Conservation (phyloP, 768 basidiomycete species). For the Calocybe cyanea region DNA sequence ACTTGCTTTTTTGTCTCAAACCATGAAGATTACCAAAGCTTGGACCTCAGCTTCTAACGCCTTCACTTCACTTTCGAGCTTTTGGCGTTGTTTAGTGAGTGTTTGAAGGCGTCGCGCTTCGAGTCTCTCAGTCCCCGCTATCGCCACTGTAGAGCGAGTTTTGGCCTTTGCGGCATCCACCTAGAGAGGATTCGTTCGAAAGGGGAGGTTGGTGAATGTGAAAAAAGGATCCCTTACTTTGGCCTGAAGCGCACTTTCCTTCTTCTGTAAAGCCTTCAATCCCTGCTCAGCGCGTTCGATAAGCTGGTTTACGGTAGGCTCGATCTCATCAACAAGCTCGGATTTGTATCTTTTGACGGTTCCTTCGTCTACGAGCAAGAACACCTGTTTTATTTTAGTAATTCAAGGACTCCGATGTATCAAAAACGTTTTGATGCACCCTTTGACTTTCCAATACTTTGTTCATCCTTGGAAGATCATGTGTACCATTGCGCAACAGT, state of each 20-base stretch:
- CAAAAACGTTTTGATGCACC: slow-evolving; percentile 31
- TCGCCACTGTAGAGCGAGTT: slow-evolving; percentile 42
- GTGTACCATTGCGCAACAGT: slow-evolving; percentile 64
- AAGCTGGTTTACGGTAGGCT: slow-evolving; percentile 75
- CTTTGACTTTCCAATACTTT: slow-evolving; percentile 65
- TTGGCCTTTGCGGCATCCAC: slow-evolving; percentile 51
- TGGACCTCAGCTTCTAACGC: slow-evolving; percentile 61
- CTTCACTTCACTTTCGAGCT: slow-evolving; percentile 59
- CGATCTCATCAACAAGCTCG: slow-evolving; percentile 74
- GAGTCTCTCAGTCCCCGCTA: slow-evolving; percentile 56
- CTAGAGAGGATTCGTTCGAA: slow-evolving; percentile 27
- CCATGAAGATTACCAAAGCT: slow-evolving; percentile 36
- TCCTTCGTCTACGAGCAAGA: slow-evolving; percentile 67
- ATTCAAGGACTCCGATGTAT: not conserved
- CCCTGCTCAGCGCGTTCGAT: slow-evolving; percentile 70
- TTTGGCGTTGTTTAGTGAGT: slow-evolving; percentile 62
- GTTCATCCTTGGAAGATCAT: slow-evolving; percentile 68
- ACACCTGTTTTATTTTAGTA: slow-evolving; percentile 45
- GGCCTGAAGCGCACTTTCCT: slow-evolving; percentile 54
- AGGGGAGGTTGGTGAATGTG: not conserved
- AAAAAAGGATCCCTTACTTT: slow-evolving; percentile 44
- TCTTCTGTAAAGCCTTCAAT: slow-evolving; percentile 55
- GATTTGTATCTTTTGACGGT: slow-evolving; percentile 73
- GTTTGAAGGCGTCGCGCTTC: slow-evolving; percentile 64
- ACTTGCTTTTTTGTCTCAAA: too few species aligned